These are phyloP conservation scores for Torulaspora delbrueckii DNA, from an alignment of 805 yeast genomes.

Conservation along the genomic window DNA sequence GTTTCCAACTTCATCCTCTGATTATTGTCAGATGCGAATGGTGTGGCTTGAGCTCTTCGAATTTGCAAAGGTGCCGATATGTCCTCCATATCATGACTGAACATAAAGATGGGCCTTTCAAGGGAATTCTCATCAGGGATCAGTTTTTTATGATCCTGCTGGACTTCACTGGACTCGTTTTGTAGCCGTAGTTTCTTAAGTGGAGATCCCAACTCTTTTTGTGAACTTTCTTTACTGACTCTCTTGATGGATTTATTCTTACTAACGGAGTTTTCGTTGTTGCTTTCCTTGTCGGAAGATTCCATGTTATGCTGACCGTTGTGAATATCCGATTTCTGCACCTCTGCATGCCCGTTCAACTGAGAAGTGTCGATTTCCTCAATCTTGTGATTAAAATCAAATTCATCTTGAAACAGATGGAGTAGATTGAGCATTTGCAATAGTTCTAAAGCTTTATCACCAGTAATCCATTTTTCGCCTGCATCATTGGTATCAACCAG, in stretches of 20 bases:
- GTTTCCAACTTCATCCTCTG: constrained; percentile 31
- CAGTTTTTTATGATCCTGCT: neutral
- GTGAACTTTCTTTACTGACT: constrained; percentile 10
- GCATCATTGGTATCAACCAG: constrained; percentile 26
- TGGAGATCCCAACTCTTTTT: constrained; percentile 27
- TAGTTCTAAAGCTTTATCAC: constrained; percentile 24
- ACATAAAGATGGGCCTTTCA: constrained; percentile 12
- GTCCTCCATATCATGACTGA: constrained; percentile 17
- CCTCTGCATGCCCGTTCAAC: neutral
- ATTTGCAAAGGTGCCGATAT: constrained; percentile 14
- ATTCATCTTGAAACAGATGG: constrained; percentile 17
- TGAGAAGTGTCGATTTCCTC: neutral
- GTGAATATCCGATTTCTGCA: neutral
- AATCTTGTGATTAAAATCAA: constrained; percentile 4
- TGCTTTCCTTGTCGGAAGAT: neutral
- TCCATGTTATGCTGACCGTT: neutral
- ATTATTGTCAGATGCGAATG: constrained; percentile 16
- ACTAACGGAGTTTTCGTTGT: neutral
- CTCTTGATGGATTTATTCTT: constrained; percentile 7
- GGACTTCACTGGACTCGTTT: neutral
- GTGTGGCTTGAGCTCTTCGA: constrained; percentile 11
- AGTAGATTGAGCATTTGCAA: constrained; percentile 19
- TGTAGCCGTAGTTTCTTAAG: constrained; percentile 20
- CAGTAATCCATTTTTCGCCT: constrained; percentile 31
- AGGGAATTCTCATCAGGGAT: constrained; percentile 1